These are phyloP conservation scores for Schoenoplectus tabernaemontani DNA, from an alignment of 202 grass and related monocot species.

Conservation along the genomic window DNA sequence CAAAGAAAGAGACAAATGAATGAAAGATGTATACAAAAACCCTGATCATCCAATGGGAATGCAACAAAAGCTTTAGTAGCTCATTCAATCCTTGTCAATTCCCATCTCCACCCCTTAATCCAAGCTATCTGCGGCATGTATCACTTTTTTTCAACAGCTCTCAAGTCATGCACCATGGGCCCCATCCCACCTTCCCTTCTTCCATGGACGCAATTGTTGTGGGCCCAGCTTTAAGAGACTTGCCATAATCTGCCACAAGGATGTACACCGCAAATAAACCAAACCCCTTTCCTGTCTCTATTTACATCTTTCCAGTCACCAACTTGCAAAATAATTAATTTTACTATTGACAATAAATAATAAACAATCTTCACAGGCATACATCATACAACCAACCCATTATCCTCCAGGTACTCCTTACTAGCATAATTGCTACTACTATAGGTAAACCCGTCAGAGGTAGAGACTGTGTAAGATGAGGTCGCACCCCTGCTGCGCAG, in stretches of 20 bases:
- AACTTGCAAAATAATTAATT: neutral
- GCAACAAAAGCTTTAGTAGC: neutral
- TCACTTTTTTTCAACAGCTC: neutral
- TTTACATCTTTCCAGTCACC: conserved; percentile 5
- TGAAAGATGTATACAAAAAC: neutral
- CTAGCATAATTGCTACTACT: conserved; percentile 33
- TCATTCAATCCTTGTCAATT: neutral
- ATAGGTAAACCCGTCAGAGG: conserved; percentile 33
- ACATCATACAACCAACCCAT: neutral
- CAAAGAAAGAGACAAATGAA: neutral
- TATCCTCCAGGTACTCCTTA: conserved; percentile 27
- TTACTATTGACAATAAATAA: neutral
- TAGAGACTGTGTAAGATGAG: conserved; percentile 36
- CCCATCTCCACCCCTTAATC: neutral
- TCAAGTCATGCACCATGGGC: neutral
- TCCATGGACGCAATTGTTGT: neutral
- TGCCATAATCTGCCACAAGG: neutral
- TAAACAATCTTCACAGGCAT: neutral
- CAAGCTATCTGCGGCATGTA: neutral
- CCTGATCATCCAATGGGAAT: neutral
- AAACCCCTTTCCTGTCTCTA: neutral
- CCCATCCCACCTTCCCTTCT: neutral
- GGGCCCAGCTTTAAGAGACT: neutral
- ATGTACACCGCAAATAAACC: neutral
- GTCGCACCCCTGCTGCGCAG: conserved; percentile 18